phyloP scores from a whole-genome alignment of 495 filamentous ascomycete genomes.

The Aspergillus coremiiformis region DNA sequence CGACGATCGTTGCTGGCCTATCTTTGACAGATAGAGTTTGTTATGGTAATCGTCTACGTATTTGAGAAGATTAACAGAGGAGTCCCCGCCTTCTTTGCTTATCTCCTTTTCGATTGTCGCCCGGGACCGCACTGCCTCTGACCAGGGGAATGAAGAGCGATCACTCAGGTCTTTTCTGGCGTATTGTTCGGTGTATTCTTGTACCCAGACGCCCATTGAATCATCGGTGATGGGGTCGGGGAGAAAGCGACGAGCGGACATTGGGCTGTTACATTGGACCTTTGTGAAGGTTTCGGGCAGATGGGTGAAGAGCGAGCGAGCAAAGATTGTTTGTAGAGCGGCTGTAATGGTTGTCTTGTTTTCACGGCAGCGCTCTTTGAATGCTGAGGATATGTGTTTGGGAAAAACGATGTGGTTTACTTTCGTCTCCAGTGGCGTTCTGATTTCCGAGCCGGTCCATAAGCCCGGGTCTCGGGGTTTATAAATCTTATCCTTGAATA shows the following conservation, averaged over 20 bases:
- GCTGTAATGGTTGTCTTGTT: slow-evolving; percentile 33
- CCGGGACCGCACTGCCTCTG: slow-evolving; percentile 28
- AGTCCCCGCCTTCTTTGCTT: slow-evolving; percentile 26
- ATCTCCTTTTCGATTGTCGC: slow-evolving; percentile 23
- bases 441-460: slow-evolving; percentile 23
- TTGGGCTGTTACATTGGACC: slow-evolving; percentile 17
- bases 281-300: slow-evolving; percentile 18
- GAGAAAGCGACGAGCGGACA: slow-evolving; percentile 32
- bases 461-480: slow-evolving; percentile 13
- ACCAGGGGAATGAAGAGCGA: slow-evolving; percentile 26
- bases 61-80: slow-evolving; percentile 29
- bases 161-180: slow-evolving; percentile 5
- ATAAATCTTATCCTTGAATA: slow-evolving; percentile 26
- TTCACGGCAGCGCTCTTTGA: slow-evolving; percentile 22
- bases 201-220: slow-evolving; percentile 34
- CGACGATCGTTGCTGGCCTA: slow-evolving; percentile 26
- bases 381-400: slow-evolving; percentile 8
- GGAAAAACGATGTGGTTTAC: slow-evolving; percentile 19
- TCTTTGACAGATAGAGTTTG: slow-evolving; percentile 23
- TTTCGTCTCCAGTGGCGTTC: slow-evolving; percentile 13
- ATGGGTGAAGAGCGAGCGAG: slow-evolving; percentile 26
- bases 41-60: slow-evolving; percentile 28
- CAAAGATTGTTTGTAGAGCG: slow-evolving; percentile 26
- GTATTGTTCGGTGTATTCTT: slow-evolving; percentile 18
- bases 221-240: slow-evolving; percentile 26